phyloP scores from a whole-genome alignment of 163 green algal species.

The Volvox carteri region DNA sequence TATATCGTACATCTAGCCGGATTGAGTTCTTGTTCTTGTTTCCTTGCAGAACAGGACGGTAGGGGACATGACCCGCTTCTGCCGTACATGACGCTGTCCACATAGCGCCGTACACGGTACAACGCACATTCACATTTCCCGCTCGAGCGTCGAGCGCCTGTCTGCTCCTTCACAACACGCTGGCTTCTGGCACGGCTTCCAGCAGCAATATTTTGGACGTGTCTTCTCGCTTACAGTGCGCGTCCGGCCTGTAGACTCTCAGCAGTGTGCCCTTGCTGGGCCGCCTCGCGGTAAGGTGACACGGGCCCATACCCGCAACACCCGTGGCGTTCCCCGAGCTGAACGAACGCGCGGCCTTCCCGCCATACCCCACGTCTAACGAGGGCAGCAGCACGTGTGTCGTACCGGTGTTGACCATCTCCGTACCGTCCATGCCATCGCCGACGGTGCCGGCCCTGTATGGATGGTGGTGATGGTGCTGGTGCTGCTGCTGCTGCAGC shows the following conservation, averaged over 20 bases:
- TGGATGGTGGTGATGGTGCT: too few species aligned
- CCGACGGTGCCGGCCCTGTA: too few species aligned
- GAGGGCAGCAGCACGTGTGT: slow-evolving; percentile 4
- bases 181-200: slow-evolving; percentile 38
- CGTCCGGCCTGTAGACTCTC: not conserved
- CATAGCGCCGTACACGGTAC: too few species aligned
- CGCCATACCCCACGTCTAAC: not conserved
- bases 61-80: too few species aligned
- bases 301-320: too few species aligned
- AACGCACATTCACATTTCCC: too few species aligned
- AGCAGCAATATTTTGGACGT: not conserved
- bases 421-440: not conserved
- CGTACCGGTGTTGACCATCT: not conserved
- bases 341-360: not conserved
- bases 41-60: too few species aligned
- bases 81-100: too few species aligned
- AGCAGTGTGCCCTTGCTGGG: slow-evolving; percentile 25
- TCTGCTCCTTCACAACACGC: slow-evolving; percentile 21
- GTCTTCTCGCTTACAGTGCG: slow-evolving; percentile 46
- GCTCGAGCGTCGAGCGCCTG: too few species aligned
- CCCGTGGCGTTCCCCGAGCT: not conserved
- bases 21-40: too few species aligned
- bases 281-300: not conserved
- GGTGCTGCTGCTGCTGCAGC: not conserved
- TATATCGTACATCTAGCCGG: too few species aligned